phyloP scores from a whole-genome alignment of 1,284 basidiomycete genomes.

The Ganoderma meredithae region DNA sequence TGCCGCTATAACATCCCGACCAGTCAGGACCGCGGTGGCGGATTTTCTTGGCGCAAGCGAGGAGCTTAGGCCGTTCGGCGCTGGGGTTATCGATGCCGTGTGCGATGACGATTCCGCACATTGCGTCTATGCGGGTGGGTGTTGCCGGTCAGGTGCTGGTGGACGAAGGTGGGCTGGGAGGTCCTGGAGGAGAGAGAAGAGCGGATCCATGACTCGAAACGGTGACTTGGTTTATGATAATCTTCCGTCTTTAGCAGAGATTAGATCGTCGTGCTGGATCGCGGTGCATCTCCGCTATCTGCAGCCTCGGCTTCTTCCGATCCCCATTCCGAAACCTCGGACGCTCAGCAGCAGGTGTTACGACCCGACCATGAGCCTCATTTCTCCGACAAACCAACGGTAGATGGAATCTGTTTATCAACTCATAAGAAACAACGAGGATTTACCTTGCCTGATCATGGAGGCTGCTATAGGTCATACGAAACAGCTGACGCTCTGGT shows the following conservation, averaged over 20 bases:
- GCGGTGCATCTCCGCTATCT: conserved; percentile 19
- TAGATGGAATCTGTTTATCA: neutral
- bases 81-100: conserved; percentile 81
- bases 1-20: conserved; percentile 92
- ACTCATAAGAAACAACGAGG: neutral
- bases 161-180: conserved; percentile 7
- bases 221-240: conserved; percentile 24
- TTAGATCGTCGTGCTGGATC: conserved; percentile 27
- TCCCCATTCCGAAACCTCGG: conserved; percentile 4
- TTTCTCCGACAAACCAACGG: conserved; percentile 25
- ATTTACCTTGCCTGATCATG: neutral
- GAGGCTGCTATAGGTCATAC: no score
- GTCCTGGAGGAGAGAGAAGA: neutral
- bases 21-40: conserved; percentile 96
- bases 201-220: conserved; percentile 31
- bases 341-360: neutral
- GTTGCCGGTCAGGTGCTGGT: neutral
- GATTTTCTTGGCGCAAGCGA: conserved; percentile 88
- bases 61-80: conserved; percentile 73
- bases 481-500: neutral
- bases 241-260: conserved; percentile 18
- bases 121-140: conserved; percentile 42
- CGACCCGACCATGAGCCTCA: conserved; percentile 6
- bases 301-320: conserved; percentile 17
- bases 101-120: conserved; percentile 92